Conservation (phyloP, 2,329 filamentous ascomycete species). For the Drechslera avenae region DNA sequence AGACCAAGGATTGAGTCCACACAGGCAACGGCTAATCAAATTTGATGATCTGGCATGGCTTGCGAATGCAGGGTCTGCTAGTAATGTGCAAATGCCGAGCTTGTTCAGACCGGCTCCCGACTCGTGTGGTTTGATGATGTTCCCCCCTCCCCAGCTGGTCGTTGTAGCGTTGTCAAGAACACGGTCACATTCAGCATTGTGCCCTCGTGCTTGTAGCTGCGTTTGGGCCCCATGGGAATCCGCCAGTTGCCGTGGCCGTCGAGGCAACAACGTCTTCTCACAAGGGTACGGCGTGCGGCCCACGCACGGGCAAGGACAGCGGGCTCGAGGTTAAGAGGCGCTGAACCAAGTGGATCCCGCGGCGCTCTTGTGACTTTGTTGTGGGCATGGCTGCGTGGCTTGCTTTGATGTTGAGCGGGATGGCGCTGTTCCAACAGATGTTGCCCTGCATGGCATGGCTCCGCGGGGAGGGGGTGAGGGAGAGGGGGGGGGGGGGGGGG, state of each 20-base stretch:
- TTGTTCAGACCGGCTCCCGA: slow-evolving; percentile 1
- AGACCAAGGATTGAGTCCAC: not conserved
- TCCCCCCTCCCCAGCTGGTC: too few relatives aligned
- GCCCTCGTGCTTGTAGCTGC: too few relatives aligned
- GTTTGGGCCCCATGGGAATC: not conserved
- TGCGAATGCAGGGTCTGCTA: slow-evolving; percentile 28
- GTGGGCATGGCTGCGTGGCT: not conserved
- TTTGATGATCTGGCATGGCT: slow-evolving; percentile 18
- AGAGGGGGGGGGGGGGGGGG: slow-evolving; percentile 14
- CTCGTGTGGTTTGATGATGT: not conserved
- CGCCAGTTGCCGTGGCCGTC: not conserved
- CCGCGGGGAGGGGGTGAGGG: slow-evolving; percentile 11
- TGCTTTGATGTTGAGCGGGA: slow-evolving; percentile 18
- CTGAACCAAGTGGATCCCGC: slow-evolving; percentile 6
- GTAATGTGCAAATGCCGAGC: slow-evolving; percentile 18
- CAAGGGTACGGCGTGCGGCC: slow-evolving; percentile 9
- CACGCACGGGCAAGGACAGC: slow-evolving; percentile 10
- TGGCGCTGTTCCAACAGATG: slow-evolving; percentile 24
- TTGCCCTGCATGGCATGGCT: slow-evolving; percentile 26
- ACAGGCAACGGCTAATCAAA: slow-evolving; percentile 26
- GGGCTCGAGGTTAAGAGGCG: slow-evolving; percentile 1
- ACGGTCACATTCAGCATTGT: too few relatives aligned
- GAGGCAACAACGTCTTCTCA: not conserved
- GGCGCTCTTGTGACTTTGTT: slow-evolving; percentile 17
- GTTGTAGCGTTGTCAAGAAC: too few relatives aligned